Conservation (phyloP, 331 rosid species). For the Rosa hybrid region DNA sequence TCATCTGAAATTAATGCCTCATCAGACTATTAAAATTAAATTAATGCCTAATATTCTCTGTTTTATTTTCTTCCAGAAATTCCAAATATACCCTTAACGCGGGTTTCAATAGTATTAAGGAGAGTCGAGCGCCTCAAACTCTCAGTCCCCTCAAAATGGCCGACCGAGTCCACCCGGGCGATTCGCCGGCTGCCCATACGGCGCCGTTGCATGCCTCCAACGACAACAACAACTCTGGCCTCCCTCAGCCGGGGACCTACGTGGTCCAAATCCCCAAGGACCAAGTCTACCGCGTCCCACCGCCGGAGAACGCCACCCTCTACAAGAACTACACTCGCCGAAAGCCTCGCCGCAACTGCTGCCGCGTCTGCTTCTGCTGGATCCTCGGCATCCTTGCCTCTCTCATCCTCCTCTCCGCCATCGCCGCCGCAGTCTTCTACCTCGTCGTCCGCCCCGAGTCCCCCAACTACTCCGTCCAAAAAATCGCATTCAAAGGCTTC, state of each 20-base stretch:
- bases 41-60: background rate
- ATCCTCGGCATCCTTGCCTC: conserved; percentile 31
- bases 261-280: conserved; percentile 75
- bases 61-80: background rate
- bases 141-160: conserved; percentile 36
- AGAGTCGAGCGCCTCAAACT: background rate
- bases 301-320: conserved; percentile 64
- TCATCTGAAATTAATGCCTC: no score
- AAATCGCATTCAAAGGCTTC: conserved; percentile 43
- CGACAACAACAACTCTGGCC: background rate
- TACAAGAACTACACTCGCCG: conserved; percentile 42
- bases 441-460: conserved; percentile 56
- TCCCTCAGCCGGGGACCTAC: conserved; percentile 57
- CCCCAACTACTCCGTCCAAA: conserved; percentile 50
- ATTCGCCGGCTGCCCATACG: conserved; percentile 19
- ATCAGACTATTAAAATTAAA: background rate
- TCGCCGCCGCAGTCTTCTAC: conserved; percentile 51
- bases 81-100: background rate
- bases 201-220: background rate
- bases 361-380: conserved; percentile 51
- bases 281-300: conserved; percentile 77
- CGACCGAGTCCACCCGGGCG: conserved; percentile 60
- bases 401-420: conserved; percentile 38
- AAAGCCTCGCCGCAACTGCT: conserved; percentile 27
- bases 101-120: background rate